Conservation (phyloP, 805 yeast genomes). For the Teunomyces stri region DNA sequence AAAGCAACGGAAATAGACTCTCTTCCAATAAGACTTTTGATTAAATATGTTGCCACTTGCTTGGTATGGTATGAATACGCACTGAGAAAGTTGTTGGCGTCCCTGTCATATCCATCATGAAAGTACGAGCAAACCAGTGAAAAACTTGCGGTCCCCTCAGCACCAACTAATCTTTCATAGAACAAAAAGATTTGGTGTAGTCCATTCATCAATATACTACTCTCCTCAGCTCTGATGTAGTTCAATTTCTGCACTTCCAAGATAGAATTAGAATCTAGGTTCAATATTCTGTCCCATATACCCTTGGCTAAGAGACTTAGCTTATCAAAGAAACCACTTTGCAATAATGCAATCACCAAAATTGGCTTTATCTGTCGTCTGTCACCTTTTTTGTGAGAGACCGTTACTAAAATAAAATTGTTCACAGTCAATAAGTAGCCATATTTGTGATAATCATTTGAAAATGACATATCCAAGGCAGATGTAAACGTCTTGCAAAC, state of each 20-base stretch:
- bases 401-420: conserved; percentile 32
- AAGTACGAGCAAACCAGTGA: neutral
- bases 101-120: neutral
- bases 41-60: neutral
- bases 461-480: conserved; percentile 20
- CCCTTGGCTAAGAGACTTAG: conserved; percentile 24
- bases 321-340: conserved; percentile 44
- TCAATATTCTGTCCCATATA: conserved; percentile 22
- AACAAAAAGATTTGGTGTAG: conserved; percentile 43
- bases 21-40: neutral
- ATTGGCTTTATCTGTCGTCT: conserved; percentile 33
- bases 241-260: conserved; percentile 27
- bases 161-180: conserved; percentile 42
- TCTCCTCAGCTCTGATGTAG: conserved; percentile 33
- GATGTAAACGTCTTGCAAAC: conserved; percentile 24
- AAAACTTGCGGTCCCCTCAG: conserved; percentile 15
- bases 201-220: conserved; percentile 39
- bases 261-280: conserved; percentile 11
- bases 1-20: neutral
- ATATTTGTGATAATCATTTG: conserved; percentile 15
- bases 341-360: conserved; percentile 47
- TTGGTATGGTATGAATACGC: neutral
- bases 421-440: conserved; percentile 34
- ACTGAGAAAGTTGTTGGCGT: neutral
- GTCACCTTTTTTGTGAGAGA: conserved; percentile 23